These are phyloP conservation scores for Fusarium ramigenum DNA, from an alignment of 2,329 filamentous ascomycete genomes.

Conservation along the genomic window DNA sequence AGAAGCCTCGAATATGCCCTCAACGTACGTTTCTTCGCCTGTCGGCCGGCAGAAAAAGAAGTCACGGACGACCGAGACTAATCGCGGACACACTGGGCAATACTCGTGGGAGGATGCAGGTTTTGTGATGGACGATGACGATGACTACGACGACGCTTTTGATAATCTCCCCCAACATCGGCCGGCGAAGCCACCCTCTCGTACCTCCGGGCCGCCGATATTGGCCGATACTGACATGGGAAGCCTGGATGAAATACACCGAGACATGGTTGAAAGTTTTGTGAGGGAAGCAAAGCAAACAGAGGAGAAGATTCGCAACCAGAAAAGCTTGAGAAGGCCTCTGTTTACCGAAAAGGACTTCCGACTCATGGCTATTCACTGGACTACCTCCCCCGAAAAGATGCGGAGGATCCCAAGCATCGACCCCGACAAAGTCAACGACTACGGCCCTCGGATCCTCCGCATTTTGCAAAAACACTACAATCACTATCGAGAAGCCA, in stretches of 20 bases:
- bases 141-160: constrained; percentile 54
- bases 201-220: constrained; percentile 64
- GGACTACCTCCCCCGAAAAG: constrained; percentile 68
- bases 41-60: constrained; percentile 49
- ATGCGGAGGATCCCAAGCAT: constrained; percentile 74
- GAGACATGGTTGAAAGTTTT: constrained; percentile 71
- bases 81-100: constrained; percentile 52
- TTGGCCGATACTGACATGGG: constrained; percentile 63
- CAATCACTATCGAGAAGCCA: constrained; percentile 60
- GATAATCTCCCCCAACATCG: constrained; percentile 53
- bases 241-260: constrained; percentile 67
- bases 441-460: constrained; percentile 70
- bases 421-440: constrained; percentile 67
- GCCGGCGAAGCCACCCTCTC: constrained; percentile 49
- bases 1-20: constrained; percentile 53
- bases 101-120: constrained; percentile 53
- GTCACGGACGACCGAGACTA: constrained; percentile 39
- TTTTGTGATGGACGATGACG: constrained; percentile 58
- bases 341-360: constrained; percentile 76
- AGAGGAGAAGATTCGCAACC: constrained; percentile 70
- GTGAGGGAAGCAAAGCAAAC: constrained; percentile 67
- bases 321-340: constrained; percentile 63
- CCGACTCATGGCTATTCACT: constrained; percentile 76
- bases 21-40: constrained; percentile 64
- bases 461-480: constrained; percentile 63